phyloP scores from a whole-genome alignment of 345 rosid species.

The Eucalyptus albens region DNA sequence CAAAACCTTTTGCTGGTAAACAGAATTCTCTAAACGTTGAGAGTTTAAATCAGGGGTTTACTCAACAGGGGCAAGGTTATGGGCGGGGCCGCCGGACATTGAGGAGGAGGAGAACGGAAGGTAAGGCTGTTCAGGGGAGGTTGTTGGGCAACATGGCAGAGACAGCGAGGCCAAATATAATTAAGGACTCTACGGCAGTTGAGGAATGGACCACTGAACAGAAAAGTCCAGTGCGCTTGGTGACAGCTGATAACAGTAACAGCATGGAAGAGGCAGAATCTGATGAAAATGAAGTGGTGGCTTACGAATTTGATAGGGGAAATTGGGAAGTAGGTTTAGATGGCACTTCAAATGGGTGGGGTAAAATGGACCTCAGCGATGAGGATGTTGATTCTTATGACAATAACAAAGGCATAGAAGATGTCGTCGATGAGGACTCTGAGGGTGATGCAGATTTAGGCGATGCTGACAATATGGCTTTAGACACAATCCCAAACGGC shows the following conservation, averaged over 20 bases:
- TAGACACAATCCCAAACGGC: slow-evolving; percentile 13
- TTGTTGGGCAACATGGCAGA: slow-evolving; percentile 1
- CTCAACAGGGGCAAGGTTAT: slow-evolving; percentile 36
- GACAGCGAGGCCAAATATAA: background rate
- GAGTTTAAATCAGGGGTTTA: slow-evolving; percentile 19
- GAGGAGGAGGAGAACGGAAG: slow-evolving; percentile 71
- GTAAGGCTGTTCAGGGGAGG: slow-evolving; percentile 10
- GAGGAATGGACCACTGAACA: slow-evolving; percentile 36
- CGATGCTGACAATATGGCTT: slow-evolving; percentile 32
- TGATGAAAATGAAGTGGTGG: slow-evolving; percentile 48
- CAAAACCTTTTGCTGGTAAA: slow-evolving; percentile 18
- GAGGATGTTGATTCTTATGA: slow-evolving; percentile 44
- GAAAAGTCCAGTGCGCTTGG: slow-evolving; percentile 18
- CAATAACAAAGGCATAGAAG: slow-evolving; percentile 18
- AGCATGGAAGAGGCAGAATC: slow-evolving; percentile 48
- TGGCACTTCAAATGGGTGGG: slow-evolving; percentile 34
- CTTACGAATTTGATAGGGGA: slow-evolving; percentile 29
- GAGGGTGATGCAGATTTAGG: slow-evolving; percentile 32
- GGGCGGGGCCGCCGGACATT: slow-evolving; percentile 78
- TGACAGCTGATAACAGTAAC: slow-evolving; percentile 45
- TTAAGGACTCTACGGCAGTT: background rate
- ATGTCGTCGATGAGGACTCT: slow-evolving; percentile 7
- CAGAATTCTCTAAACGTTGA: slow-evolving; percentile 18
- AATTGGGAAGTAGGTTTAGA: slow-evolving; percentile 42
- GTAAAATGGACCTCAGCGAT: slow-evolving; percentile 34